A percentile compares a stretch with the other conserved stretches of the same genome.
These are phyloP conservation scores for Porogramme epimiltina DNA, from an alignment of 1,284 basidiomycete species.

Conservation along the genomic window DNA sequence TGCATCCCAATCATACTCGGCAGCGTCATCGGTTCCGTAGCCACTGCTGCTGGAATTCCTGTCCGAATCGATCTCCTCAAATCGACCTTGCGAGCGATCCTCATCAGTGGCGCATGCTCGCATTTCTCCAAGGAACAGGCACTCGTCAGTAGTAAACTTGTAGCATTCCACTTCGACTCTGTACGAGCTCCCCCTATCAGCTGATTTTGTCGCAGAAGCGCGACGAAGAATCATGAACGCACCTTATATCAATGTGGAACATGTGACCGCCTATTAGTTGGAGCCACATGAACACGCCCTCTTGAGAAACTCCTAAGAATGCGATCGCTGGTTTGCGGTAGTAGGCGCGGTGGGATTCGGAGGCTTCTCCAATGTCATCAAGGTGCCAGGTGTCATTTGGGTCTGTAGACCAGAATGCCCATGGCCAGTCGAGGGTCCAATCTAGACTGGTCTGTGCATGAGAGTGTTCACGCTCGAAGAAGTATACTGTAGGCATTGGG, in stretches of 20 bases:
- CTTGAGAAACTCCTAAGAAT: constrained; percentile 2
- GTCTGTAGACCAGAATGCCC: constrained; percentile 13
- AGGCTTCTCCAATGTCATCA: neutral
- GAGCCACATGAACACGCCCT: constrained; percentile 4
- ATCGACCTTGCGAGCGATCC: neutral
- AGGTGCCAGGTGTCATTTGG: neutral
- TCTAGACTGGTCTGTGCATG: constrained; percentile 5
- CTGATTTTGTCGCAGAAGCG: neutral
- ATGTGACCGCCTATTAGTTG: constrained; percentile 6
- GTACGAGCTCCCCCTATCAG: neutral
- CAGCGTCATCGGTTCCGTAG: no score
- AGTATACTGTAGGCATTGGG: constrained; percentile 4
- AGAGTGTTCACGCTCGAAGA: constrained; percentile 13
- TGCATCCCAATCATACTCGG: no score
- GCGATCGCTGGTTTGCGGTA: constrained; percentile 1
- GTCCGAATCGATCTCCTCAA: constrained; percentile 32
- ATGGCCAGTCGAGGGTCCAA: constrained; percentile 12
- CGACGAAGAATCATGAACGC: neutral
- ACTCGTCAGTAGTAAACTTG: constrained; percentile 12
- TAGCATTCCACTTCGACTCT: constrained; percentile 12
- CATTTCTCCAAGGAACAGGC: constrained; percentile 9
- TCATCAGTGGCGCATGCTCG: neutral
- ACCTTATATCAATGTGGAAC: constrained; percentile 14
- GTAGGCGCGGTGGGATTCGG: neutral
- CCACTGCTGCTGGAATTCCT: no score